Evolutionary conservation across 495 filamentous ascomycete genomes (phyloP), one percentile per base, ranked within the genome.

Genomic region (Talaromyces proteolyticus): DNA sequence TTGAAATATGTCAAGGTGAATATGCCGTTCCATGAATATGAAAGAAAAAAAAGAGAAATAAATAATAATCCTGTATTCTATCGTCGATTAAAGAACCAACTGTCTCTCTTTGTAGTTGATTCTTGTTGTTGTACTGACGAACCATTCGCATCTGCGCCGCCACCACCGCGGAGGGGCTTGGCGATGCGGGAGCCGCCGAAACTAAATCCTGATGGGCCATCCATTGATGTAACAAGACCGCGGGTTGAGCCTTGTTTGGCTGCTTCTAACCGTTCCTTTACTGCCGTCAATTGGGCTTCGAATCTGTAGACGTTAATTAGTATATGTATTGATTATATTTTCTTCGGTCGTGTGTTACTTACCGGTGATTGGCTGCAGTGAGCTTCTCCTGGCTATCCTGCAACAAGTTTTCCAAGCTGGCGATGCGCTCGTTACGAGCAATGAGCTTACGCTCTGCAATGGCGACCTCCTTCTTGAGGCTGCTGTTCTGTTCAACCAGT

Each of bases 321-420:
- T 40, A 50, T n/a, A n/a, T n/a, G n/a, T n/a, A n/a, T n/a, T n/a
- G n/a, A n/a, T n/a, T n/a, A n/a, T n/a, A n/a, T n/a, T n/a, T n/a
- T n/a, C n/a, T n/a, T n/a, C n/a, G n/a, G n/a, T n/a, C n/a, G n/a
- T n/a, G n/a, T n/a, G n/a, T 16, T 18, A 42, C 86, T 57, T 81
- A 95, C 93, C 91, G 82, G 66, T 96, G 91, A 63, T 96, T 98
- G 12, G 93, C 90, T 41, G 89, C 85, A 8, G 90, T 94, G 50
- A 98, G 73, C 70, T 97, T 98, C 70, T 97, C 93, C 71, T 97
- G 93, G 59, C 88, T 93, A 62, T 98, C 93, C 68, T 94, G 91
- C 55, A 98, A 82, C 66, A 98, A 74, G 59, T 73, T 81, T 73
- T 98, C 93, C 36, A 98, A 71, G 62, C 86, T 91, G 60, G 91